Percentiles rank a stretch among this genome's conserved stretches.
These are phyloP conservation scores for Sordariomycetes sp. DNA, from an alignment of 2,329 filamentous ascomycete species.

Conservation along the genomic window DNA sequence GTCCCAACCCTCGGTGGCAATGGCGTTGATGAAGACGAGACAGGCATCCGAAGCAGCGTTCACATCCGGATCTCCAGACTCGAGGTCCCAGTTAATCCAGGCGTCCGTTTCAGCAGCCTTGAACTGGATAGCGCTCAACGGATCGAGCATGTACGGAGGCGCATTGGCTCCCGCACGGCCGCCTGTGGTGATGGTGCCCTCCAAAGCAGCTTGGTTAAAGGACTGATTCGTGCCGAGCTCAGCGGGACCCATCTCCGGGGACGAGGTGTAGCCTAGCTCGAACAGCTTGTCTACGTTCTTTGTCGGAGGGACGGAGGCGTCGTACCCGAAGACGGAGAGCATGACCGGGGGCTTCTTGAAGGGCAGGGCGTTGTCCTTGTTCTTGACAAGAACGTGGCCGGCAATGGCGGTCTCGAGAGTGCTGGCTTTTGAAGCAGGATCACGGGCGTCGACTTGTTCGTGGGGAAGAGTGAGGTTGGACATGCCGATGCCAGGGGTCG, in stretches of 20 bases:
- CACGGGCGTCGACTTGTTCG: constrained; percentile 36
- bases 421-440: constrained; percentile 30
- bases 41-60: constrained; percentile 45
- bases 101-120: constrained; percentile 44
- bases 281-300: constrained; percentile 38
- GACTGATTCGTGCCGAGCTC: constrained; percentile 30
- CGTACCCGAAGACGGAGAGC: constrained; percentile 51
- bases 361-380: constrained; percentile 52
- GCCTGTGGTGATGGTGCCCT: constrained; percentile 42
- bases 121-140: constrained; percentile 47
- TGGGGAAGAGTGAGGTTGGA: constrained; percentile 50
- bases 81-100: constrained; percentile 39
- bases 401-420: constrained; percentile 46
- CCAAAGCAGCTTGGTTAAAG: constrained; percentile 38
- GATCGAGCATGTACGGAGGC: constrained; percentile 40
- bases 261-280: constrained; percentile 36
- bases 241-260: constrained; percentile 33
- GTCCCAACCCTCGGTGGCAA: constrained; percentile 70
- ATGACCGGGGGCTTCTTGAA: constrained; percentile 45
- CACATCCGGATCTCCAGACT: constrained; percentile 20
- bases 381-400: constrained; percentile 71
- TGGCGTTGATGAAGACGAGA: constrained; percentile 76
- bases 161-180: constrained; percentile 41
- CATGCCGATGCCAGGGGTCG: constrained; percentile 38
- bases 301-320: constrained; percentile 46